These are phyloP conservation scores for Austroboletus novae-zelandiae DNA, from an alignment of 1,284 basidiomycete species.

Conservation along the genomic window DNA sequence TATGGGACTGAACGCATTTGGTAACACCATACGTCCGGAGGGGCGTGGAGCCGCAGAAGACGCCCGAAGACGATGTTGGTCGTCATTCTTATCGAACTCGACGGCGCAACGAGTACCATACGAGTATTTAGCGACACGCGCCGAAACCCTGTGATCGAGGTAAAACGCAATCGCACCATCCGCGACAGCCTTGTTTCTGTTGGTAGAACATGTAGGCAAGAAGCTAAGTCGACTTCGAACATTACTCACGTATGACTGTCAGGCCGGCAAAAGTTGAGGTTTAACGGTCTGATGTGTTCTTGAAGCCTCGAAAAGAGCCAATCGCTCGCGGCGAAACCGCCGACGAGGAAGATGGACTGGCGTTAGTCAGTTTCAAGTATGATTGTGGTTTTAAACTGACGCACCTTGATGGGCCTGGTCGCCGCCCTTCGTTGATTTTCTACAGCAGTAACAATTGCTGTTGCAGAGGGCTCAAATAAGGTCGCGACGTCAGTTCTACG, in stretches of 20 bases:
- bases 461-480: conserved; percentile 41
- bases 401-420: conserved; percentile 27
- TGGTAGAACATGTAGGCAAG: background rate
- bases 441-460: conserved; percentile 34
- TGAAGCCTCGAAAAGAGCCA: conserved; percentile 35
- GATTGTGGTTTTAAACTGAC: conserved; percentile 1
- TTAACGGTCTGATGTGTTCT: conserved; percentile 25
- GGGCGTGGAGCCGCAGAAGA: conserved; percentile 23
- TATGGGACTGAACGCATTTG: conserved; percentile 33
- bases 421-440: conserved; percentile 30
- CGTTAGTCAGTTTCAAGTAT: conserved; percentile 1
- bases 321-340: conserved; percentile 40
- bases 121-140: conserved; percentile 33
- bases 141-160: conserved; percentile 36
- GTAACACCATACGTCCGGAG: conserved; percentile 32
- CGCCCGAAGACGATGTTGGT: conserved; percentile 32
- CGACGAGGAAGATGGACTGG: conserved; percentile 38
- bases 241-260: conserved; percentile 43
- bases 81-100: conserved; percentile 27
- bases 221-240: background rate
- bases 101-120: conserved; percentile 34
- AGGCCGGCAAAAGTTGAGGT: conserved; percentile 40
- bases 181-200: conserved; percentile 34
- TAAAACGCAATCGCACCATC: conserved; percentile 37
- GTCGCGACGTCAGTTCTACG: conserved; percentile 32